Conservation (phyloP, 2,329 filamentous ascomycete genomes). For the Fusarium incarnatum region DNA sequence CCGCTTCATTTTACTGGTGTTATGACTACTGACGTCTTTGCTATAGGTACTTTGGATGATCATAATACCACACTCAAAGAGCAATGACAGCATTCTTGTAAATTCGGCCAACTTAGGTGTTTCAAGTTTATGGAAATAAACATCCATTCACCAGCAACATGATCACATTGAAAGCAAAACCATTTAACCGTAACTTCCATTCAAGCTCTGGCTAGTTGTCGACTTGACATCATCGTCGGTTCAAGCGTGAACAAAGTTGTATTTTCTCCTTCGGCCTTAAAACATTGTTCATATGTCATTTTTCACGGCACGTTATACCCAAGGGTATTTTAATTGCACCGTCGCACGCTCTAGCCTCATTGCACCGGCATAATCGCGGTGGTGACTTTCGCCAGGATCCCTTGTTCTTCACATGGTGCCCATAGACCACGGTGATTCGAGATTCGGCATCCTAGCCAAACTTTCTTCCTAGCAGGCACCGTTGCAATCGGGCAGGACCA, state of each 20-base stretch:
- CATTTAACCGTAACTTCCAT: not conserved
- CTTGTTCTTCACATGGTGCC: not conserved
- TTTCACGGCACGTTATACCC: not conserved
- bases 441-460: not conserved
- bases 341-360: not conserved
- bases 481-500: conserved; percentile 24
- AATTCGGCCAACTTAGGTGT: too few species aligned
- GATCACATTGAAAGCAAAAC: accelerated
- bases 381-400: not conserved
- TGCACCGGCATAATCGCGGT: not conserved
- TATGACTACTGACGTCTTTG: not conserved
- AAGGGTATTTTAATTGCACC: not conserved
- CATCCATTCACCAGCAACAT: too few species aligned
- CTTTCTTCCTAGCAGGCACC: conserved; percentile 10
- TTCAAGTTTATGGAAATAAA: not conserved
- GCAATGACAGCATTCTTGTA: not conserved
- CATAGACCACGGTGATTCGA: conserved; percentile 6
- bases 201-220: accelerated
- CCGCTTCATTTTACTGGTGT: not conserved
- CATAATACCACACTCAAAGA: not conserved
- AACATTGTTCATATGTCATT: not conserved
- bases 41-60: not conserved
- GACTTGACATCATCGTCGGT: not conserved
- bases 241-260: not conserved
- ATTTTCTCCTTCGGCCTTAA: not conserved